Base-by-base conservation (phyloP, 1,284 basidiomycete genomes). In the Fomitopsis palustris region DNA sequence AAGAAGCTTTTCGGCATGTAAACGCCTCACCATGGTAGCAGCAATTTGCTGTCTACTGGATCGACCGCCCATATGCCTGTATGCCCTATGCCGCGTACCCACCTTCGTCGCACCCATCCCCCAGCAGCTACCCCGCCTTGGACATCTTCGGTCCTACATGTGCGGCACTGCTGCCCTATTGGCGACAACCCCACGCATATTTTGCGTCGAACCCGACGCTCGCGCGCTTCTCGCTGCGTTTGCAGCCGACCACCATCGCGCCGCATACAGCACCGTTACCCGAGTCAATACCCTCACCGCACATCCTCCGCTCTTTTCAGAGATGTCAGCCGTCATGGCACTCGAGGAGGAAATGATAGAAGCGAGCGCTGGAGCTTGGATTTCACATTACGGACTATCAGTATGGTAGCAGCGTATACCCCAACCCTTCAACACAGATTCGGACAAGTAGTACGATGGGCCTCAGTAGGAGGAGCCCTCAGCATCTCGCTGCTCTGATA, bases 1-100 rank as follows among this genome's bases (percentile, higher is more conserved):
- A 64, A 58, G 59, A 69, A 65, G 58, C 23, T 66, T 14, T 61
- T 65, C 53, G 41, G 64, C 39, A 53, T 65, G 53, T 61, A 53
- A 31, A 57, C 7, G 27, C 52, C 31, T 12, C 56, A 19, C 49
- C 19, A 25, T 16, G 10, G 23, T 35, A 17, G 31, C 49, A 52
- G 31, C 49, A 19, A 16, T 8, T 23, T n/a, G 45, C 45, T 47
- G 45, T 47, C 45, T 21, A 17, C 25, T 21, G 45, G 35, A 3
- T 14, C 35, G 16, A 37, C 25, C 23, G 16, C 45, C 45, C 45
- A 29, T 47, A 47, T 45, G 21, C 42, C 42, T 23, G 42, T 45
- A 45, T 47, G 45, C 45, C 39, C 39, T 42, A 42, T 42, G 45
- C 45, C 45, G 31, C 33, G 25, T 51, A 35, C n/a, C 35, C 49